A percentile compares a stretch with the other conserved stretches of the same genome.
Evolutionary conservation across 768 basidiomycete species (phyloP).

Genomic region (Collybia nuda): DNA sequence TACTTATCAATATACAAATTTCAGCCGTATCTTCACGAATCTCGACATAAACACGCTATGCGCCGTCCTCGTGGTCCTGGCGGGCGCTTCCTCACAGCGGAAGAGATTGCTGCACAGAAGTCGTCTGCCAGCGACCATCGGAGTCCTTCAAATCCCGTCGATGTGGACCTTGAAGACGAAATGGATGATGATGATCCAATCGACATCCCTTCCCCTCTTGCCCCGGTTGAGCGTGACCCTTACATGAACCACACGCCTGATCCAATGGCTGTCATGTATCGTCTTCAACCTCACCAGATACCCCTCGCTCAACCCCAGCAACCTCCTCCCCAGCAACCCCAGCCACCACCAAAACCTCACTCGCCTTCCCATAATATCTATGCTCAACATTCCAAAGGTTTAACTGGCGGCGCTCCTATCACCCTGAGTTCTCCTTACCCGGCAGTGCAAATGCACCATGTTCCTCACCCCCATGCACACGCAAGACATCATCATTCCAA

Average conservation of each 20-base stretch:
- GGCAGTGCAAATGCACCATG: constrained; percentile 70
- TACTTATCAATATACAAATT: constrained; percentile 4
- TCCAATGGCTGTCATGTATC: constrained; percentile 24
- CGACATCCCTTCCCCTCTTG: constrained; percentile 17
- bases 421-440: constrained; percentile 61
- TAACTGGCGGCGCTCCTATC: constrained; percentile 35
- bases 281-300: constrained; percentile 19
- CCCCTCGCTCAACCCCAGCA: constrained; percentile 11
- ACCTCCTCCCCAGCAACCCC: constrained; percentile 4
- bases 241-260: constrained; percentile 21
- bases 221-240: constrained; percentile 20
- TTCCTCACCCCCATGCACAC: constrained; percentile 78
- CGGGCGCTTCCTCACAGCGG: constrained; percentile 95
- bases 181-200: constrained; percentile 43
- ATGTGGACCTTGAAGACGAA: constrained; percentile 26
- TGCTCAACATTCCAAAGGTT: constrained; percentile 12
- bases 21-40: constrained; percentile 97
- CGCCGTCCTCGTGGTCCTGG: constrained; percentile 95
- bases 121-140: constrained; percentile 32
- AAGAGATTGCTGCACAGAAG: constrained; percentile 88
- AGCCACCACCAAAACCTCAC: constrained; percentile 18
- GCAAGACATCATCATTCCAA: constrained; percentile 69
- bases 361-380: constrained; percentile 17
- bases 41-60: constrained; percentile 97
- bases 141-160: constrained; percentile 27